Percentiles rank a stretch among this genome's conserved stretches.
These are phyloP conservation scores for Calonectria pteridis DNA, from an alignment of 2,329 filamentous ascomycete species.

Conservation along the genomic window DNA sequence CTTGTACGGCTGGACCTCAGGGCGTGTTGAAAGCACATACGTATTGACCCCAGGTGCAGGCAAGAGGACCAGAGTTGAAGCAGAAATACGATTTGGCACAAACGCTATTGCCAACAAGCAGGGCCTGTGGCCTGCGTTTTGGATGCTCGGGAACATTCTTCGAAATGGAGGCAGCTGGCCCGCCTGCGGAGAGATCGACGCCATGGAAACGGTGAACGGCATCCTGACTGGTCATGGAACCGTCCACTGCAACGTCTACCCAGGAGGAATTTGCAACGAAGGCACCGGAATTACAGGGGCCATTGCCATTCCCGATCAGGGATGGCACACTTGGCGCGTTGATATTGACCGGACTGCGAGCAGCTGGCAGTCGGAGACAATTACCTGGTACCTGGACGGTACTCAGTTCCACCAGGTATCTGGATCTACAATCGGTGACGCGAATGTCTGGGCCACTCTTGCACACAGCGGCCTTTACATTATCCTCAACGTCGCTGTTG, in stretches of 20 bases:
- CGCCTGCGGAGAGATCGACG: slow-evolving; percentile 37
- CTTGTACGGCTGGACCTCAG: slow-evolving; percentile 60
- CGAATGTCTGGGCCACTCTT: slow-evolving; percentile 59
- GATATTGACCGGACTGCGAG: slow-evolving; percentile 59
- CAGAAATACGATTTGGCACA: slow-evolving; percentile 51
- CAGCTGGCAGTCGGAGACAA: slow-evolving; percentile 59
- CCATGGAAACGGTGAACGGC: slow-evolving; percentile 37
- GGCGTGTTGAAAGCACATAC: slow-evolving; percentile 61
- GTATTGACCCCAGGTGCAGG: slow-evolving; percentile 58
- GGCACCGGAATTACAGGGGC: slow-evolving; percentile 54
- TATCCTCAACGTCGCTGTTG: slow-evolving; percentile 66
- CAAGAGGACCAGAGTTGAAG: slow-evolving; percentile 54
- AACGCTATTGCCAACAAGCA: slow-evolving; percentile 50
- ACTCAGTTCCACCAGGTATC: slow-evolving; percentile 55
- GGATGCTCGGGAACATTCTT: slow-evolving; percentile 40
- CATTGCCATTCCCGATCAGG: slow-evolving; percentile 51
- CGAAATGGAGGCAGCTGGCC: slow-evolving; percentile 40
- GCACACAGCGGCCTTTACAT: slow-evolving; percentile 62
- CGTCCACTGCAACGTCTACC: slow-evolving; percentile 38
- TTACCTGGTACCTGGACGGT: slow-evolving; percentile 62
- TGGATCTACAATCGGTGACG: slow-evolving; percentile 57
- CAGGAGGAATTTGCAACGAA: slow-evolving; percentile 61
- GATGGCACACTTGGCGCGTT: slow-evolving; percentile 61
- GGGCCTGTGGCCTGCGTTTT: slow-evolving; percentile 53
- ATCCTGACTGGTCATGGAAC: slow-evolving; percentile 22